Conservation (phyloP, 306 rosid species). For the Lupinus albus region DNA sequence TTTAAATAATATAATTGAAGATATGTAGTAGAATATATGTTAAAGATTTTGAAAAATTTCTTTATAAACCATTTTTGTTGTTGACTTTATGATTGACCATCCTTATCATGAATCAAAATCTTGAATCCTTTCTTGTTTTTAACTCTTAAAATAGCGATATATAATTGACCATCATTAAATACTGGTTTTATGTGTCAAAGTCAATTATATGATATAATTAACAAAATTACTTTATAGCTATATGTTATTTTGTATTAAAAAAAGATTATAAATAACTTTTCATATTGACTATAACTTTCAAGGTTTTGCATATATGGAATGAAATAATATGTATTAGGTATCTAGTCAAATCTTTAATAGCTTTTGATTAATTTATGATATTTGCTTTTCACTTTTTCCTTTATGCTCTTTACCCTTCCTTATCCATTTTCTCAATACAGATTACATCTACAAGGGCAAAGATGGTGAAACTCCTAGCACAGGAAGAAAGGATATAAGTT, state of each 20-base stretch:
- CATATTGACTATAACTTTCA: neutral
- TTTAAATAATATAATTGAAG: too few relatives aligned
- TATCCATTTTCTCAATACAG: conserved; percentile 44
- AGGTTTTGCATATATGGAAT: conserved; percentile 22
- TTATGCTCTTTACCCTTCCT: neutral
- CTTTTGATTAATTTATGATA: conserved; percentile 9
- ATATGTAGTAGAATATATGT: too few relatives aligned
- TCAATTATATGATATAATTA: neutral
- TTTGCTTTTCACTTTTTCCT: neutral
- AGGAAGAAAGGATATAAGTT: conserved; percentile 50
- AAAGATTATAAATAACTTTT: neutral
- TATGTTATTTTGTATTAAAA: neutral
- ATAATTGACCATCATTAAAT: too few relatives aligned
- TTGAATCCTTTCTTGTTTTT: too few relatives aligned
- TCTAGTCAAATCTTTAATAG: neutral
- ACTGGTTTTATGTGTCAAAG: too few relatives aligned
- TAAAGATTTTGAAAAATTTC: too few relatives aligned
- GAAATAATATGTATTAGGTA: conserved; percentile 5
- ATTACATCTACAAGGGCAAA: conserved; percentile 42
- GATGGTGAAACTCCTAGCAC: conserved; percentile 51
- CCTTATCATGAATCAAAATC: too few relatives aligned
- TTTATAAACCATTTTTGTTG: too few relatives aligned
- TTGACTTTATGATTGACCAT: too few relatives aligned
- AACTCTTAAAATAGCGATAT: too few relatives aligned
- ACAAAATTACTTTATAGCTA: neutral